These are phyloP conservation scores for Theobroma cacao DNA, from an alignment of 345 rosid species.

Conservation along the genomic window DNA sequence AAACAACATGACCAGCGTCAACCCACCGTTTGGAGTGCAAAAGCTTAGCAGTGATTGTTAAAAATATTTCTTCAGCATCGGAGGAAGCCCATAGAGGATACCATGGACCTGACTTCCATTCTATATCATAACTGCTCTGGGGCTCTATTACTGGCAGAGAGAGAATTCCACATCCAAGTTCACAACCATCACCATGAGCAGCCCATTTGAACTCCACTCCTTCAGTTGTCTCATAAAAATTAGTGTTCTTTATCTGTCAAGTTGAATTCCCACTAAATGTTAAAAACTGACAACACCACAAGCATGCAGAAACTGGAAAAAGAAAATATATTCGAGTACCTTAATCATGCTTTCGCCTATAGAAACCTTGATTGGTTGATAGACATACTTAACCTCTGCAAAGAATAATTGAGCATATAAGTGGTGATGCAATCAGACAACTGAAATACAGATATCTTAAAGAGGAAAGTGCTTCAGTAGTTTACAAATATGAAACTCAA, in stretches of 20 bases:
- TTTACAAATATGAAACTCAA: conserved; percentile 1
- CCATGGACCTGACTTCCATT: conserved; percentile 86
- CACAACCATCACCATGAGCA: conserved; percentile 63
- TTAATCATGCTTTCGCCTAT: conserved; percentile 42
- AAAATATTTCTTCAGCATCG: conserved; percentile 56
- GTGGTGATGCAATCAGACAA: conserved; percentile 23
- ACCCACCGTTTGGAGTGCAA: conserved; percentile 64
- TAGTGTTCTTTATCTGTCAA: conserved; percentile 68
- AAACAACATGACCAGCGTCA: conserved; percentile 76
- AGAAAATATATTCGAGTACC: conserved; percentile 39
- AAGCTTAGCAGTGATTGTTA: conserved; percentile 62
- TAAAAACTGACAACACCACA: conserved; percentile 6
- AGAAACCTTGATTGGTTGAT: conserved; percentile 81
- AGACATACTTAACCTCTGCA: conserved; percentile 86
- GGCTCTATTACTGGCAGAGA: conserved; percentile 65
- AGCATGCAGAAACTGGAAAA: conserved; percentile 9
- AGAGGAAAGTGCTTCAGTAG: neutral
- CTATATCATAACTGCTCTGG: conserved; percentile 60
- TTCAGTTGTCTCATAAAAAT: conserved; percentile 68
- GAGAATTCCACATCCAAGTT: conserved; percentile 70
- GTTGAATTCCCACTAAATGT: conserved; percentile 18
- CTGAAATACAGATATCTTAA: conserved; percentile 1
- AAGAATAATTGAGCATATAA: conserved; percentile 23
- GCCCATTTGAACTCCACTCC: conserved; percentile 74
- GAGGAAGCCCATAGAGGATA: conserved; percentile 63